phyloP scores from a whole-genome alignment of 371 early-diverging fungal species.

The Syncephalastrum sp. region DNA sequence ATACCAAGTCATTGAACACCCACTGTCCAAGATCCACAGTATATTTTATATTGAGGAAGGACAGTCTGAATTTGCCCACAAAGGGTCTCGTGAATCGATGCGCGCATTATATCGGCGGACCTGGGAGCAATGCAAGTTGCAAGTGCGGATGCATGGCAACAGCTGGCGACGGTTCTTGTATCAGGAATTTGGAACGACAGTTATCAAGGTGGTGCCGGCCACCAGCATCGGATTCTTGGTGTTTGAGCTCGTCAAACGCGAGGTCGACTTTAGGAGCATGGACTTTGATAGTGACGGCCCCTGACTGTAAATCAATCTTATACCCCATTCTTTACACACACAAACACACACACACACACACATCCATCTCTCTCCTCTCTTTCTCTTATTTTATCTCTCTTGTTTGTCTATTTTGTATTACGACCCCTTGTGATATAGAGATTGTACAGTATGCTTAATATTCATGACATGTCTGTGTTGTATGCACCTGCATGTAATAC shows the following conservation, averaged over 20 bases:
- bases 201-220: slow-evolving; percentile 69
- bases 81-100: slow-evolving; percentile 29
- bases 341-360: too few relatives aligned
- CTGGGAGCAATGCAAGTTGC: slow-evolving; percentile 50
- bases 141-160: slow-evolving; percentile 42
- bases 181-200: slow-evolving; percentile 63
- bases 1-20: slow-evolving; percentile 74
- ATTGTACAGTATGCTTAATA: too few relatives aligned
- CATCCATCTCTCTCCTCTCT: too few relatives aligned
- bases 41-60: slow-evolving; percentile 70
- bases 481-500: too few relatives aligned
- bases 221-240: slow-evolving; percentile 72
- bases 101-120: slow-evolving; percentile 52
- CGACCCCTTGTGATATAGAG: too few relatives aligned
- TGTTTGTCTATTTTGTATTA: too few relatives aligned
- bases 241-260: slow-evolving; percentile 71
- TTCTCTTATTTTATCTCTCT: too few relatives aligned
- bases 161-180: slow-evolving; percentile 63
- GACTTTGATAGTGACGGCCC: slow-evolving; percentile 22
- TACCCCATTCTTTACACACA: too few relatives aligned
- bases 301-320: too few relatives aligned
- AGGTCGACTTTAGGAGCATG: slow-evolving; percentile 52
- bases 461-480: too few relatives aligned
- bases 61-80: slow-evolving; percentile 52
- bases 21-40: slow-evolving; percentile 68